These are phyloP conservation scores for Fusarium siculi DNA, from an alignment of 2,329 filamentous ascomycete species.

Conservation along the genomic window DNA sequence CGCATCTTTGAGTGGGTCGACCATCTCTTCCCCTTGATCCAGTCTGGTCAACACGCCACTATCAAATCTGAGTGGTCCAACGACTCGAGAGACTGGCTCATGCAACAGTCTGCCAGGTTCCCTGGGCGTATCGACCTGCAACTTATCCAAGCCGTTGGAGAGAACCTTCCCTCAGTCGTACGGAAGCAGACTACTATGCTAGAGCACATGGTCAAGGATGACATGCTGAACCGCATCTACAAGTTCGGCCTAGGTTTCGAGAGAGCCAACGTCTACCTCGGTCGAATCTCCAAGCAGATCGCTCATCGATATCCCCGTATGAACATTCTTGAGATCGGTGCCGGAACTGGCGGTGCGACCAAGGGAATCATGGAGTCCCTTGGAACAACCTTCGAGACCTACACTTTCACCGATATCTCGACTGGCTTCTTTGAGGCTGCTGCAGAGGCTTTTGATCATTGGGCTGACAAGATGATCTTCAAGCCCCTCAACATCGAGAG, in stretches of 20 bases:
- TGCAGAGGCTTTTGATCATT: background rate
- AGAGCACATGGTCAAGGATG: constrained; percentile 50
- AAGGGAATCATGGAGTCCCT: background rate
- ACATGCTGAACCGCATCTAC: constrained; percentile 51
- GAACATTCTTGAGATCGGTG: constrained; percentile 17
- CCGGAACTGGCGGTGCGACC: constrained; percentile 24
- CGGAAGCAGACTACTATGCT: constrained; percentile 49
- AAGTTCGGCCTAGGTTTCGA: constrained; percentile 6
- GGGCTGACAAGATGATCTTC: constrained; percentile 22
- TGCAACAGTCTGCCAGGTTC: background rate
- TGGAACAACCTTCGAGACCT: constrained; percentile 1
- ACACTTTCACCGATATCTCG: constrained; percentile 26
- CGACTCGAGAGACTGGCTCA: background rate
- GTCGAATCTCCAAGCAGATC: background rate
- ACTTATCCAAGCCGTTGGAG: constrained; percentile 45
- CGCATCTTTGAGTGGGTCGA: constrained; percentile 5
- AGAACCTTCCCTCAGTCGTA: constrained; percentile 49
- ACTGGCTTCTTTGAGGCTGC: constrained; percentile 19
- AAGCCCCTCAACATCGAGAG: constrained; percentile 1
- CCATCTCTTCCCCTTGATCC: background rate
- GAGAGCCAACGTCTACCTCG: constrained; percentile 33
- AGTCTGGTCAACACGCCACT: background rate
- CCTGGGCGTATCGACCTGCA: constrained; percentile 34
- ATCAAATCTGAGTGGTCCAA: background rate
- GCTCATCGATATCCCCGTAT: constrained; percentile 9